phyloP scores from a whole-genome alignment of 2,329 filamentous ascomycete genomes.

The Elsinoe arachidis region DNA sequence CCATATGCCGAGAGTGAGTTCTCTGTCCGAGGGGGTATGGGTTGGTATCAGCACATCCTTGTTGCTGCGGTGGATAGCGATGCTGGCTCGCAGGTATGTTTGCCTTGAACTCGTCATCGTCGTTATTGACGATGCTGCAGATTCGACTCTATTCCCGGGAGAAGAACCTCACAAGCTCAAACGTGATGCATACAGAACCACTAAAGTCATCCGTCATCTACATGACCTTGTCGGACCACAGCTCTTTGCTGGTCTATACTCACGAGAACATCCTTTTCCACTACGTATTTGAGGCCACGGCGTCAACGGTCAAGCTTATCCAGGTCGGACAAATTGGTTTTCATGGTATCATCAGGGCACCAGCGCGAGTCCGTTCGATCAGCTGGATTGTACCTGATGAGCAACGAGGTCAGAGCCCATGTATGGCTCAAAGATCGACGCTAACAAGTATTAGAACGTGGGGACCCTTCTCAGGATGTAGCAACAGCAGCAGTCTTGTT shows the following conservation, averaged over 20 bases:
- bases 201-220: conserved; percentile 83
- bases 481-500: conserved; percentile 88
- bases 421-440: not conserved
- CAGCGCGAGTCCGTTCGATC: conserved; percentile 80
- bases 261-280: conserved; percentile 95
- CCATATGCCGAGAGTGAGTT: conserved; percentile 79
- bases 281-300: conserved; percentile 71
- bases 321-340: conserved; percentile 98
- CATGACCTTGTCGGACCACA: conserved; percentile 79
- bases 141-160: conserved; percentile 91
- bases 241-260: conserved; percentile 92
- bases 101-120: not conserved
- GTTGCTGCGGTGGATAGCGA: conserved; percentile 87
- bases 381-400: conserved; percentile 93
- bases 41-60: conserved; percentile 94
- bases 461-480: conserved; percentile 92
- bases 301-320: conserved; percentile 65
- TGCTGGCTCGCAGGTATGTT: conserved; percentile 60
- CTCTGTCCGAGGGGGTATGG: conserved; percentile 89
- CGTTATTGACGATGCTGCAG: conserved; percentile 27
- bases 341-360: conserved; percentile 89
- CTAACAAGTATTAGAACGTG: conserved; percentile 49
- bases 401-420: conserved; percentile 55
- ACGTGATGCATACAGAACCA: conserved; percentile 65
- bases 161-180: conserved; percentile 61